phyloP scores from a whole-genome alignment of 768 basidiomycete species.

The Glaciozyma antarctica region DNA sequence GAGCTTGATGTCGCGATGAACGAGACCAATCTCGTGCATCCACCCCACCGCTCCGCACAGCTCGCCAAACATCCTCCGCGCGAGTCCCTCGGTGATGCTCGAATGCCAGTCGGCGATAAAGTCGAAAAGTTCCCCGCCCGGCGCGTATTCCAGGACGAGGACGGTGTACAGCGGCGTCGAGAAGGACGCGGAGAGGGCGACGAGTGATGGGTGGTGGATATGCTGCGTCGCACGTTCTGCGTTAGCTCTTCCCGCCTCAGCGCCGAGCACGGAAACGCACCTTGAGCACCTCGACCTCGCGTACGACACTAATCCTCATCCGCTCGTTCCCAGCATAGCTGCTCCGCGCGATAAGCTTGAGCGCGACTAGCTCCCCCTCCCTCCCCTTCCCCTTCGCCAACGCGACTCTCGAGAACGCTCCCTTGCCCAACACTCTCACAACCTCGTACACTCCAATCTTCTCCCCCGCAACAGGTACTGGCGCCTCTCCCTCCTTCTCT shows the following conservation, averaged over 20 bases:
- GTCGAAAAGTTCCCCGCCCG: slow-evolving; percentile 72
- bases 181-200: slow-evolving; percentile 60
- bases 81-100: slow-evolving; percentile 40
- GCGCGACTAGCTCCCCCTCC: slow-evolving; percentile 43
- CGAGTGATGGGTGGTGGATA: slow-evolving; percentile 71
- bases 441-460: slow-evolving; percentile 35
- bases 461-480: slow-evolving; percentile 3
- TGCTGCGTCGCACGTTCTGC: slow-evolving; percentile 45
- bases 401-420: slow-evolving; percentile 66
- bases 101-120: slow-evolving; percentile 32
- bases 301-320: slow-evolving; percentile 64
- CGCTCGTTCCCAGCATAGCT: slow-evolving; percentile 53
- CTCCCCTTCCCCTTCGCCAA: slow-evolving; percentile 30
- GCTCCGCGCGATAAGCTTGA: slow-evolving; percentile 49
- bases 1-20: slow-evolving; percentile 82
- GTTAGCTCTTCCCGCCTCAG: background rate
- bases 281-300: slow-evolving; percentile 75
- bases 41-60: slow-evolving; percentile 68
- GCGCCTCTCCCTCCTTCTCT: background rate
- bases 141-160: slow-evolving; percentile 64
- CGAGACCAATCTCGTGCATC: slow-evolving; percentile 76
- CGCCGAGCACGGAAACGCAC: slow-evolving; percentile 43
- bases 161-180: slow-evolving; percentile 64
- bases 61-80: slow-evolving; percentile 65
- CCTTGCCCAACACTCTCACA: slow-evolving; percentile 53